Percentiles rank a stretch among this genome's conserved stretches.
Conservation (phyloP, 2,329 filamentous ascomycete species). For the Fusarium sp. region DNA sequence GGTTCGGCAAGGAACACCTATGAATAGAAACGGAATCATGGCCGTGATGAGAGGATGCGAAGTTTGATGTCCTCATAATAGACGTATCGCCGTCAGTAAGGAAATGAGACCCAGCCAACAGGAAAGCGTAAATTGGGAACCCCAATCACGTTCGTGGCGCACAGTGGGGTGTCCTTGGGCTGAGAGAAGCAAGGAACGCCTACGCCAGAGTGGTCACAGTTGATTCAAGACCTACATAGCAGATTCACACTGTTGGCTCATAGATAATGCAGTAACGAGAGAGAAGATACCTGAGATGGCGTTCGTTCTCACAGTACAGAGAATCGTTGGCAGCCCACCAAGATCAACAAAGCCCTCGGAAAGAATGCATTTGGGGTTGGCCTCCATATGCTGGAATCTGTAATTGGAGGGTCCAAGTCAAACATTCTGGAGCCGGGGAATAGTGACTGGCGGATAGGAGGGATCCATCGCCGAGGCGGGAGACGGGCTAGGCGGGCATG, state of each 20-base stretch:
- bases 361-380: slow-evolving; percentile 16
- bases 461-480: slow-evolving; percentile 30
- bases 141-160: slow-evolving; percentile 23
- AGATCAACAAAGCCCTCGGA: neutral
- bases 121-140: slow-evolving; percentile 11
- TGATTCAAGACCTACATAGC: neutral
- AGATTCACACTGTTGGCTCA: neutral
- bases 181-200: neutral
- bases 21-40: slow-evolving; percentile 21
- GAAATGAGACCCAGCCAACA: slow-evolving; percentile 22
- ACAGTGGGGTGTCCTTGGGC: slow-evolving; percentile 7
- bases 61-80: neutral
- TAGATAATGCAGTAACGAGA: neutral
- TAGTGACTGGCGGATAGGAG: slow-evolving; percentile 20
- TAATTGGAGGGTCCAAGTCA: slow-evolving; percentile 29
- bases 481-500: slow-evolving; percentile 19
- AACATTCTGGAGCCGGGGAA: slow-evolving; percentile 26
- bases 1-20: slow-evolving; percentile 4
- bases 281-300: neutral
- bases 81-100: neutral
- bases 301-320: neutral
- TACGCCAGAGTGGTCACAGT: neutral
- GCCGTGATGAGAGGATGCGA: slow-evolving; percentile 3
- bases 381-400: slow-evolving; percentile 7
- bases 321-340: neutral